Percentiles rank a stretch among this genome's conserved stretches.
phyloP scores from a whole-genome alignment of 768 basidiomycete genomes.

The Boletus pseudopeckii region DNA sequence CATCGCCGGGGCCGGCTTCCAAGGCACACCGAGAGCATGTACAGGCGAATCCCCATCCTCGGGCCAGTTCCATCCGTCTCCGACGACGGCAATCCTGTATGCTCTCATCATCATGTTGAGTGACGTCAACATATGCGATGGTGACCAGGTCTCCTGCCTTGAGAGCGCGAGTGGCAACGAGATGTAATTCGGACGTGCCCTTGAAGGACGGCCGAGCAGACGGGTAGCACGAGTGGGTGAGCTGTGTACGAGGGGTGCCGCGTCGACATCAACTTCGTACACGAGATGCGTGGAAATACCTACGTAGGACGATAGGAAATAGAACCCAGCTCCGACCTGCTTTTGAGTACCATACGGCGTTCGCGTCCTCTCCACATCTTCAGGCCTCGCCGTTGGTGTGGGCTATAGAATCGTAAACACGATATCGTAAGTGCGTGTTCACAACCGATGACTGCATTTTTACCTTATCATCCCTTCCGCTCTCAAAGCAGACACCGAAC shows the following conservation, averaged over 20 bases:
- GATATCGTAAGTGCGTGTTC: neutral
- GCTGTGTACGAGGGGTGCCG: constrained; percentile 29
- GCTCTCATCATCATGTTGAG: constrained; percentile 52
- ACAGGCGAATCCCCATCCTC: constrained; percentile 83
- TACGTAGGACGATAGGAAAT: constrained; percentile 72
- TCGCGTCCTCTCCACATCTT: constrained; percentile 71
- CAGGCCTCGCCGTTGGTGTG: constrained; percentile 49
- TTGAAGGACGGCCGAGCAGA: constrained; percentile 62
- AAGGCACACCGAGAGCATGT: constrained; percentile 59
- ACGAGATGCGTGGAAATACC: constrained; percentile 14
- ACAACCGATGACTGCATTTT: constrained; percentile 8
- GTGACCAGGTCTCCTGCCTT: constrained; percentile 76
- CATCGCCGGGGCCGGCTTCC: constrained; percentile 41
- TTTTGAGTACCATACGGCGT: constrained; percentile 72
- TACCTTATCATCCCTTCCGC: constrained; percentile 72
- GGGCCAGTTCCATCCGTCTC: constrained; percentile 67
- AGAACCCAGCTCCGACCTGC: constrained; percentile 75
- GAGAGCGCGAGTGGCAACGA: constrained; percentile 63
- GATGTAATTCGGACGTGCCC: constrained; percentile 66
- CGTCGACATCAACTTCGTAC: neutral
- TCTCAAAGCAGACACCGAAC: constrained; percentile 65
- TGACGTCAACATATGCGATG: constrained; percentile 72
- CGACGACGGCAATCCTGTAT: constrained; percentile 54
- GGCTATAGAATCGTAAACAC: constrained; percentile 40
- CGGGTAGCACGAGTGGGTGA: constrained; percentile 74